Base-by-base conservation (phyloP, 2,329 filamentous ascomycete species). In the Aureobasidium sp. region DNA sequence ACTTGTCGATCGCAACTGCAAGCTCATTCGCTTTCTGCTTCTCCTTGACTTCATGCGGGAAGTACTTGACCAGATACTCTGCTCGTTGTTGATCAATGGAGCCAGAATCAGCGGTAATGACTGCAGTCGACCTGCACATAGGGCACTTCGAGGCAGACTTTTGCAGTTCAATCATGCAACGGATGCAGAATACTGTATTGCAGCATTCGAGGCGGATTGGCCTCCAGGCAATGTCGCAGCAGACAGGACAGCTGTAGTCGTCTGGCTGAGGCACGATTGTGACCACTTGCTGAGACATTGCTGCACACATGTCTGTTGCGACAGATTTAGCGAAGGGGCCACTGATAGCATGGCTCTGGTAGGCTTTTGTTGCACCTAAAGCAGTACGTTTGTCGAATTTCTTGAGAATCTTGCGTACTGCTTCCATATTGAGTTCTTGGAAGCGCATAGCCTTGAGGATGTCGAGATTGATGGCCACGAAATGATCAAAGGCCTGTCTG, bases 351-450 rank as follows among this genome's bases (percentile, higher is more conserved):
- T 48, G 34, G 5, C 39, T 27, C 27, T 62, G 63, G 20, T 66
- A 88, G 0, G 79, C 80, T 39, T 82, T 77, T 43, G 85, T 85
- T 1, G 87, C 85, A 29, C 87, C 85, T 24, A 95, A 78, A 0
- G 87, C 85, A 1, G 91, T 96, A 63, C 86, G 84, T 74, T 96
- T 96, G 75, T 94, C 89, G 71, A 96, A 96, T 85, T 92, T 96
- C 73, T 96, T 96, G 59, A 96, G 76, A 57, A 96, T 96, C 73
- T 96, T 96, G 37, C 78, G 79, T 69, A 94, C 84, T 0, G 91
- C 91, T 34, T 82, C 82, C 66, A 84, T 84, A 69, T 96, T 95
- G 66, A 95, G 86, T 71, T 94, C 90, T 69, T 92, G 89, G 68
- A 95, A 96, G 63, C 87, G 86, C 66, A 96, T 80, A 57, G 88